Conservation (phyloP, 73 alveolate genomes). For the Paramecium sonneborni region DNA sequence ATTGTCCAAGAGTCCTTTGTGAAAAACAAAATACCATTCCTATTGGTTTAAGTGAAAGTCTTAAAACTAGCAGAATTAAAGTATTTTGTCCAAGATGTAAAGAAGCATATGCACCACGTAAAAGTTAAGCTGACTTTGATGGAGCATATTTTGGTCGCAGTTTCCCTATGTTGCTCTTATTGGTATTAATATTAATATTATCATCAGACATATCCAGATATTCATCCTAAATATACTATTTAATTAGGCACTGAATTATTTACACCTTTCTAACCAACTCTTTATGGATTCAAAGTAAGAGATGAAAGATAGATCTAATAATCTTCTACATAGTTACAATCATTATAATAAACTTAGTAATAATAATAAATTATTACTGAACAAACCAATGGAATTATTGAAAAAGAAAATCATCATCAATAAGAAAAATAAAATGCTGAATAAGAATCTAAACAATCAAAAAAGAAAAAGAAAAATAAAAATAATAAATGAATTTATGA, state of each 20-base stretch:
- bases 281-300: slow-evolving; percentile 25
- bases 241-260: slow-evolving; percentile 17
- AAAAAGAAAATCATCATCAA: not conserved
- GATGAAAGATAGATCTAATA: not conserved
- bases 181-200: not conserved
- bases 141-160: slow-evolving; percentile 94
- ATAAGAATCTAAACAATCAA: not conserved
- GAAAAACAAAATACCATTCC: slow-evolving; percentile 87
- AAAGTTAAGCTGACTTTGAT: slow-evolving; percentile 85
- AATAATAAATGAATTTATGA: not conserved
- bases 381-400: not conserved
- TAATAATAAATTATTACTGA: not conserved
- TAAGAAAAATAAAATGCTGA: not conserved
- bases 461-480: slow-evolving; percentile 24
- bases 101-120: slow-evolving; percentile 91
- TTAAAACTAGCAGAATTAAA: slow-evolving; percentile 88
- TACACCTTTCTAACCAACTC: slow-evolving; percentile 13
- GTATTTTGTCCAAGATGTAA: slow-evolving; percentile 93
- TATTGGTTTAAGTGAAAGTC: slow-evolving; percentile 89
- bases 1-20: slow-evolving; percentile 92
- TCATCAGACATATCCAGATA: slow-evolving; percentile 37
- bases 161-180: slow-evolving; percentile 80
- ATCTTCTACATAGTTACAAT: not conserved
- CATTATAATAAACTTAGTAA: not conserved
- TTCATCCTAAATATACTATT: slow-evolving; percentile 28